Base-by-base conservation (phyloP, 495 filamentous ascomycete species). In the Talaromyces proteolyticus region DNA sequence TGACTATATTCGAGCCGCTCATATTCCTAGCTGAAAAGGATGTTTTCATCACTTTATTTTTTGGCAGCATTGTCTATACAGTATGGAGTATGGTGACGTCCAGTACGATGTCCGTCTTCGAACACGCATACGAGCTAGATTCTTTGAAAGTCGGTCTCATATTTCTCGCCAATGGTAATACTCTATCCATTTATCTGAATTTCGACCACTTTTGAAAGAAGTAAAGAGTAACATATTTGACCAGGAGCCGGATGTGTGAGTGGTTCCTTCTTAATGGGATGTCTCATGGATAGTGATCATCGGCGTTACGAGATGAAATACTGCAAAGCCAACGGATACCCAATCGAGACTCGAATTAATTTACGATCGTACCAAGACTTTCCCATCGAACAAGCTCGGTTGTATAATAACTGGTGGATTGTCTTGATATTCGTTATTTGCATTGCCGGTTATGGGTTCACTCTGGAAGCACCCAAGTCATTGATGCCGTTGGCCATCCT, bases 31-130 rank as follows among this genome's bases (percentile, higher is more conserved):
- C 22, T 20, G 72, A 75, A 47, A 73, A 67, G 36, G 74, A 77
- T 42, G 65, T 76, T 40, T 60, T 73, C 25, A 59, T 72, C 46
- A 67, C 65, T 6, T 57, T 77, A 2, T 58, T 73, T 44, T 77
- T 66, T 47, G 72, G 73, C 17, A 65, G 67, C n/a, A 62, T 73
- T 16, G 64, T 71, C 0, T 77, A 75, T 52, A 65, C 73, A 0
- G 65, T 73, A n/a, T 77, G 73, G 73, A 72, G 67, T 23, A 77
- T 77, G 73, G 66, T 77, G 3, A 74, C 73, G 1, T 69, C 70
- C 0, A 70, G 66, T n/a, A 77, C 73, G 0, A 65, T 66, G 0
- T 55, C 53, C 10, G 55, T 77, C 0, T 72, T 75, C 46, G 60
- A 70, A 47, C 37, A 57, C 2, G 49, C 48, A 12, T 70, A 68